These are phyloP conservation scores for Xylaria intraflava DNA, from an alignment of 495 filamentous ascomycete species.

Conservation along the genomic window DNA sequence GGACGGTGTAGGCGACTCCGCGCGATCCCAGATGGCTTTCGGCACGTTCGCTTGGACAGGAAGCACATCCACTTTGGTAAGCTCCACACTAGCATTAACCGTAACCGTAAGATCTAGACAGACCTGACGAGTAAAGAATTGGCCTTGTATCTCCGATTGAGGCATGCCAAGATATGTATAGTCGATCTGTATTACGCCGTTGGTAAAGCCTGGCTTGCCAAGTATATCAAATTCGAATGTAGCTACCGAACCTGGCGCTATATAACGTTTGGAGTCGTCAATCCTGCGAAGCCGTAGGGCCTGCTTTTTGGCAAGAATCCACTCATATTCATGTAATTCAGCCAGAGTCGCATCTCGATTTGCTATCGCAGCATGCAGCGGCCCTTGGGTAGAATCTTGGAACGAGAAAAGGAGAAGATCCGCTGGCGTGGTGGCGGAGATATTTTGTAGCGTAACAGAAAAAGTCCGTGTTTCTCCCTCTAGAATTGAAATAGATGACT, in stretches of 20 bases:
- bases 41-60: slow-evolving; percentile 55
- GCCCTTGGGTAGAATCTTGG: slow-evolving; percentile 75
- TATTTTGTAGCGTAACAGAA: slow-evolving; percentile 71
- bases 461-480: slow-evolving; percentile 79
- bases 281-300: slow-evolving; percentile 59
- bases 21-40: slow-evolving; percentile 38
- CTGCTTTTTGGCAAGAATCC: slow-evolving; percentile 67
- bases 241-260: slow-evolving; percentile 60
- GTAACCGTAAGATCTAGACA: slow-evolving; percentile 78
- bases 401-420: slow-evolving; percentile 83
- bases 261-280: slow-evolving; percentile 47
- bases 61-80: slow-evolving; percentile 70
- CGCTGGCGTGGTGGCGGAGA: slow-evolving; percentile 61
- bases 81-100: slow-evolving; percentile 81
- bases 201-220: slow-evolving; percentile 79
- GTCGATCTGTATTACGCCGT: slow-evolving; percentile 74
- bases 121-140: slow-evolving; percentile 79
- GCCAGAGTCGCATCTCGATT: slow-evolving; percentile 68
- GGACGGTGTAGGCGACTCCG: slow-evolving; percentile 16
- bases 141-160: slow-evolving; percentile 55
- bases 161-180: slow-evolving; percentile 66
- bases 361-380: slow-evolving; percentile 64
- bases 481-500: slow-evolving; percentile 83
- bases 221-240: slow-evolving; percentile 78
- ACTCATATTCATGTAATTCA: slow-evolving; percentile 78